Evolutionary conservation across 176 grass and related monocot species (phyloP).

Genomic region (Eragrostis nindensis): DNA sequence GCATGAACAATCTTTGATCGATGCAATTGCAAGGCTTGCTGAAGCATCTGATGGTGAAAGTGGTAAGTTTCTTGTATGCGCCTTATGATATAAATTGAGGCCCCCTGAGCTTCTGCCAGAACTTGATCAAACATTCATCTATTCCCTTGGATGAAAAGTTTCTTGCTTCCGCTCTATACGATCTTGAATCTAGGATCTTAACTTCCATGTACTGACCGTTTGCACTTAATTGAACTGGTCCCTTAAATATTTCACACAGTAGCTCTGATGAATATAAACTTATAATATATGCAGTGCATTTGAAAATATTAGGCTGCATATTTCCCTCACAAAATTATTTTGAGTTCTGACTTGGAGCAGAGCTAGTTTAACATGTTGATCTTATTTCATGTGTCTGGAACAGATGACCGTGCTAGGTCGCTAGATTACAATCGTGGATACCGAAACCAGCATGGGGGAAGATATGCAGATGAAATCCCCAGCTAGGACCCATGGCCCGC

Average conservation of each 20-base stretch:
- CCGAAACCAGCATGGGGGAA: constrained; percentile 38
- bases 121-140: not conserved
- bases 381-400: not conserved
- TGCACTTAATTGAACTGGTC: not conserved
- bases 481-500: too few relatives aligned
- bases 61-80: constrained; percentile 44
- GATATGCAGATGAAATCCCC: constrained; percentile 41
- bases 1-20: constrained; percentile 73
- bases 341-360: not conserved
- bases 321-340: not conserved
- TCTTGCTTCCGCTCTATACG: not conserved
- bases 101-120: not conserved
- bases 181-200: not conserved
- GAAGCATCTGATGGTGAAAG: constrained; percentile 73
- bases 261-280: not conserved
- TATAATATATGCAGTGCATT: not conserved
- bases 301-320: not conserved
- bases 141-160: not conserved
- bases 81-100: not conserved
- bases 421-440: constrained; percentile 52
- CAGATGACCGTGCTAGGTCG: constrained; percentile 42
- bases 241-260: not conserved
- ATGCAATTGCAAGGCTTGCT: constrained; percentile 69
- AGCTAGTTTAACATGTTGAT: constrained; percentile 7
- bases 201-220: not conserved